Evolutionary conservation across 306 rosid genomes (phyloP).

Genomic region (Ochetophila trinervis): DNA sequence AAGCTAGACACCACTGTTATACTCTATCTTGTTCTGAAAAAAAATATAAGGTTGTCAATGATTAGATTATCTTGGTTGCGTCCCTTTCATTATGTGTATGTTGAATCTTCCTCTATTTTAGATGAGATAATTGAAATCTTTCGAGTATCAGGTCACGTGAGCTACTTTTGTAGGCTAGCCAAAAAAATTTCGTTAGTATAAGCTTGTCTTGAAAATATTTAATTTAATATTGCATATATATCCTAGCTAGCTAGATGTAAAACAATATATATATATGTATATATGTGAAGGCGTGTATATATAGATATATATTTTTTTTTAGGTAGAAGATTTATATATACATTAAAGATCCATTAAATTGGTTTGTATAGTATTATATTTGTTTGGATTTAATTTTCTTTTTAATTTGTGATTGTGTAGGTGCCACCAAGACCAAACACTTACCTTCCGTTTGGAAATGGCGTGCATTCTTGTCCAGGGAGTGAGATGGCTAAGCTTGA

Average conservation of each 20-base stretch:
- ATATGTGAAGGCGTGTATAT: too few species aligned
- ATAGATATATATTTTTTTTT: too few species aligned
- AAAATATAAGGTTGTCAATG: constrained; percentile 51
- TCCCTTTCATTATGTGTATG: constrained; percentile 42
- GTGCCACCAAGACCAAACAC: constrained; percentile 86
- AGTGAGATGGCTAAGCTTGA: constrained; percentile 95
- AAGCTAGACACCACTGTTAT: background rate
- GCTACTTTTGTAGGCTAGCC: constrained; percentile 39
- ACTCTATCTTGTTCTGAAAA: constrained; percentile 28
- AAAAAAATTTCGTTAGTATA: background rate
- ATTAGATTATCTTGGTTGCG: constrained; percentile 28
- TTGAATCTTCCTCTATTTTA: constrained; percentile 32
- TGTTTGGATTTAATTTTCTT: constrained; percentile 6
- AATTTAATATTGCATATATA: too few species aligned
- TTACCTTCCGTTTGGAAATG: constrained; percentile 89
- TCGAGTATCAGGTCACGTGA: constrained; percentile 57
- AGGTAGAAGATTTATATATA: background rate
- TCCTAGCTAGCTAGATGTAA: too few species aligned
- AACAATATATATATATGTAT: too few species aligned
- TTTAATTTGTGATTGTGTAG: constrained; percentile 51
- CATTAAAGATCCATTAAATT: background rate
- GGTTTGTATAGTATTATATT: background rate
- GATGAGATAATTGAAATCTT: constrained; percentile 24
- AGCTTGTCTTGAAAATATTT: background rate
- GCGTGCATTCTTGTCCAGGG: constrained; percentile 96